Conservation (phyloP, 768 basidiomycete species). For the Kwoniella europaea region DNA sequence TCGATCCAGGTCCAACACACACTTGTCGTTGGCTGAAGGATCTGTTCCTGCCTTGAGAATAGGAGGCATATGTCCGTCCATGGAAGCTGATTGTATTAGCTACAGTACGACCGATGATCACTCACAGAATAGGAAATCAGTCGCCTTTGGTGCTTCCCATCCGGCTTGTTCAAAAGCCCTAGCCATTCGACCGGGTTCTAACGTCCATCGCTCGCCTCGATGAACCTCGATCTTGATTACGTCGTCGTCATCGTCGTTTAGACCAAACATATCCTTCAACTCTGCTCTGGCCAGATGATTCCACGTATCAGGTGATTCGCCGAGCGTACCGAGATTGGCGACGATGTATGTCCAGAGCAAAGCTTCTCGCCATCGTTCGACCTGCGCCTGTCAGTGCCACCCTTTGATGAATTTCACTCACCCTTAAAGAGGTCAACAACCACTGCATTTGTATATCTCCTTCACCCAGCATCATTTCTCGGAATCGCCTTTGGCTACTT, state of each 20-base stretch:
- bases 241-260: constrained; percentile 38
- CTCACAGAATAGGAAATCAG: constrained; percentile 54
- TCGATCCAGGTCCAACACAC: constrained; percentile 45
- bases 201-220: constrained; percentile 46
- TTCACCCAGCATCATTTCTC: constrained; percentile 47
- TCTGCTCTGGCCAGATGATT: constrained; percentile 36
- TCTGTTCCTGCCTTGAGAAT: constrained; percentile 32
- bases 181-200: constrained; percentile 41
- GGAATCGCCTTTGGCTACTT: constrained; percentile 46
- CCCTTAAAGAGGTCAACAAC: constrained; percentile 45
- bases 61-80: constrained; percentile 55
- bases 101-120: not conserved
- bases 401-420: constrained; percentile 11
- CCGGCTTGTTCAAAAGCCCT: constrained; percentile 45
- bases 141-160: constrained; percentile 52
- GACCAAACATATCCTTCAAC: constrained; percentile 44
- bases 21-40: constrained; percentile 26
- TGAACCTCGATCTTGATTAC: constrained; percentile 48
- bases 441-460: constrained; percentile 56
- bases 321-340: constrained; percentile 41
- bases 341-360: constrained; percentile 57
- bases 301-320: constrained; percentile 34
- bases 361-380: constrained; percentile 57
- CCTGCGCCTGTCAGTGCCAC: constrained; percentile 25
- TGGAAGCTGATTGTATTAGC: constrained; percentile 35